Evolutionary conservation across 75 land plant species (phyloP), one percentile per base, ranked within the genome.

Genomic region (Picea sitchensis): DNA sequence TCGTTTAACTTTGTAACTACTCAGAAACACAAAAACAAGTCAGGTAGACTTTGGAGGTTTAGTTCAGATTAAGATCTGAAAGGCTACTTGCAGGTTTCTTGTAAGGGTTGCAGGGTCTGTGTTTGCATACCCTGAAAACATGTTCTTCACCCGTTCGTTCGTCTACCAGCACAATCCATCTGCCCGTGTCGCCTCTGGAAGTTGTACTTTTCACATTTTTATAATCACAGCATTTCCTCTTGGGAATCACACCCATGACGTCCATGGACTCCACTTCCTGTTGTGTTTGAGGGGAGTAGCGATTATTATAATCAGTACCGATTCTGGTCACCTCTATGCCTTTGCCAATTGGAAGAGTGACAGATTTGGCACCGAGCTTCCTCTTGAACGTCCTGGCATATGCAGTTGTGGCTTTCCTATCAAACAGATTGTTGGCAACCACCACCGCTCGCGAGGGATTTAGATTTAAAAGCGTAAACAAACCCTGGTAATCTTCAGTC

Each of bases 111-210:
- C 44, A 41, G 30, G 68, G 14, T 32, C 68, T 32, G 68, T 11
- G 68, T 31, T 23, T 32, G n/a, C 79, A 60, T 26, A 90, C 79
- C 59, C 92, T 87, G 58, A 85, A 87, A 3, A 87, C 84, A 82
- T 90, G 89, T 64, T 90, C 92, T 80, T 90, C 92, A 13, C 89
- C 92, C 1, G 89, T 90, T 62, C 64, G 76, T 65, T 85, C 78
- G 61, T 90, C 92, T 20, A 87, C 84, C 54, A 59, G 77, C 61
- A 87, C 87, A 68, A 90, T 78, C 92, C 92, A 90, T 13, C 86
- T 61, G 75, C 89, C 82, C 74, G 78, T 82, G 15, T 30, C 67
- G 44, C 44, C 44, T 41, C 44, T 41, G 44, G 44, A 41, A 41
- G 44, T 41, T 41, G 44, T 41, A 41, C 44, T 41, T 41, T 41